These are phyloP conservation scores for Fusarium bulbicola DNA, from an alignment of 2,329 filamentous ascomycete genomes.

Conservation along the genomic window DNA sequence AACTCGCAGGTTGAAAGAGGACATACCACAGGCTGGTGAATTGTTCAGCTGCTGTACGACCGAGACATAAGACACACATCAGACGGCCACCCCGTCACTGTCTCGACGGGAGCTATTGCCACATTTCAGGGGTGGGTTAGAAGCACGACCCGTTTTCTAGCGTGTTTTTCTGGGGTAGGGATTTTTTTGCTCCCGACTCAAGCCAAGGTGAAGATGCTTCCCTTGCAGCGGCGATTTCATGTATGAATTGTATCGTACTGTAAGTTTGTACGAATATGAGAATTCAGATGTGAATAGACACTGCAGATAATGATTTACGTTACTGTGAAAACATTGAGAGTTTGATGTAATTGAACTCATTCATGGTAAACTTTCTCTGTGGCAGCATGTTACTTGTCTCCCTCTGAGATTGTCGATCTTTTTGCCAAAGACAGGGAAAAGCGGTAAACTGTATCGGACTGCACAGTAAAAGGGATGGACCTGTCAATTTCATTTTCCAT, in stretches of 20 bases:
- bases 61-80: constrained; percentile 13
- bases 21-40: constrained; percentile 4
- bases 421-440: constrained; percentile 21
- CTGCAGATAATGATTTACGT: fast-evolving
- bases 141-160: constrained; percentile 37
- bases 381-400: background rate
- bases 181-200: constrained; percentile 14
- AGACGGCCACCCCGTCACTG: constrained; percentile 28
- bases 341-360: background rate
- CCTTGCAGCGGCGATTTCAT: constrained; percentile 2
- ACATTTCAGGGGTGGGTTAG: constrained; percentile 27
- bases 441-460: constrained; percentile 11
- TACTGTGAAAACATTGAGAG: too few species aligned
- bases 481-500: constrained; percentile 2
- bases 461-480: background rate
- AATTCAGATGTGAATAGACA: too few species aligned
- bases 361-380: background rate
- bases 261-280: background rate
- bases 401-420: constrained; percentile 20
- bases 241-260: background rate
- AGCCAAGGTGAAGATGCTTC: background rate
- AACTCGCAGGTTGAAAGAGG: background rate
- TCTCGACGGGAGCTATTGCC: constrained; percentile 25
- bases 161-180: constrained; percentile 32
- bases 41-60: constrained; percentile 21